Evolutionary conservation across 306 rosid species (phyloP).

Genomic region (Fagus sylvatica): DNA sequence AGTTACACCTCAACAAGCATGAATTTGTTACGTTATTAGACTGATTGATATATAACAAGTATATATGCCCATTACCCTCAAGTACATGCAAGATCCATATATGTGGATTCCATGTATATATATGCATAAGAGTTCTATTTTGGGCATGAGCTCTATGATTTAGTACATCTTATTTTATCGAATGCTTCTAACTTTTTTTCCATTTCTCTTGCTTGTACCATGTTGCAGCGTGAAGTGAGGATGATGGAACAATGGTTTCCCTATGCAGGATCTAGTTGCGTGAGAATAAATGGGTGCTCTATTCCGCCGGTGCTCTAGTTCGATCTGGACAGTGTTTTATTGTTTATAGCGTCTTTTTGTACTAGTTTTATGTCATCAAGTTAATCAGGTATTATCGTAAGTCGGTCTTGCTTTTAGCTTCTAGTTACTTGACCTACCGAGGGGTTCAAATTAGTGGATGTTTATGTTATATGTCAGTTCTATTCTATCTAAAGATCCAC

Average conservation of each 20-base stretch:
- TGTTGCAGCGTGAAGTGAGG: slow-evolving; percentile 20
- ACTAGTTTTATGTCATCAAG: background rate
- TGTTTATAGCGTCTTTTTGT: background rate
- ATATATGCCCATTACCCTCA: no score
- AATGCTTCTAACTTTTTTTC: background rate
- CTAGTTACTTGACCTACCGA: background rate
- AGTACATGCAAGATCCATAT: no score
- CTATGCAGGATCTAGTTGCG: background rate
- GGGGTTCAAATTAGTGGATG: background rate
- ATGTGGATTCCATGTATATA: no score
- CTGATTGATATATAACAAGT: no score
- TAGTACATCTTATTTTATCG: background rate
- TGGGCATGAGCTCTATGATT: no score
- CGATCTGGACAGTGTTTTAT: background rate
- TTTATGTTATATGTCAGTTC: background rate
- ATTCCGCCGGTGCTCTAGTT: background rate
- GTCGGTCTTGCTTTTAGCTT: background rate
- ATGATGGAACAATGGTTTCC: background rate
- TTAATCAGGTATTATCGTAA: background rate
- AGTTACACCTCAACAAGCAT: no score
- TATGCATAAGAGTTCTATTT: no score
- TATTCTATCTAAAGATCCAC: background rate
- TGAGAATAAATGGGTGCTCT: slow-evolving; percentile 7
- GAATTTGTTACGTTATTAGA: no score
- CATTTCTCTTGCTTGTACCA: background rate